Evolutionary conservation across 176 grass and related monocot genomes (phyloP).

Genomic region (Themeda triandra): DNA sequence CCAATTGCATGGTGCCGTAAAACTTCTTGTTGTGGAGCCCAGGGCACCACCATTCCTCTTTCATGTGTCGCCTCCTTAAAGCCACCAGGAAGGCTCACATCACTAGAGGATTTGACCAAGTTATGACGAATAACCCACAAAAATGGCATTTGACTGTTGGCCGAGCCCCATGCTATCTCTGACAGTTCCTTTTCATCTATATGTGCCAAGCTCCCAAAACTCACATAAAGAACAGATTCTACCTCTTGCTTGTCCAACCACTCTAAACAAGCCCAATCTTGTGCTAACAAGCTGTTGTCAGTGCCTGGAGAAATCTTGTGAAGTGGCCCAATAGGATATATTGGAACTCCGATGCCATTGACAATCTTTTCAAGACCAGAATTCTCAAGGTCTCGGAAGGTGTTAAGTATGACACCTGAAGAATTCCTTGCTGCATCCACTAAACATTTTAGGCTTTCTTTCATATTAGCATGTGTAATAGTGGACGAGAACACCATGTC

Average conservation of each 20-base stretch:
- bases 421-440: not conserved
- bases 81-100: not conserved
- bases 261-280: constrained; percentile 10
- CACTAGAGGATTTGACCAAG: not conserved
- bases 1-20: constrained; percentile 8
- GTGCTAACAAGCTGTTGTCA: constrained; percentile 13
- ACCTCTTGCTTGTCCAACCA: constrained; percentile 29
- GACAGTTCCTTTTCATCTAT: not conserved
- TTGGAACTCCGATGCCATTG: not conserved
- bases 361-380: not conserved
- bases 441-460: not conserved
- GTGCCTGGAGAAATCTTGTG: constrained; percentile 16
- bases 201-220: constrained; percentile 30
- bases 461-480: not conserved
- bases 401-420: constrained; percentile 32
- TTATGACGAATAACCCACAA: constrained; percentile 25
- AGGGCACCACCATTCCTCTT: constrained; percentile 15
- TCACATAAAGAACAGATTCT: constrained; percentile 37
- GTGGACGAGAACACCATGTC: constrained; percentile 20
- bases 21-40: constrained; percentile 41
- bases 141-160: constrained; percentile 2
- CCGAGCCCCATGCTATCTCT: constrained; percentile 43
- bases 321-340: constrained; percentile 27
- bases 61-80: constrained; percentile 2
- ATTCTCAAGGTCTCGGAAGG: constrained; percentile 20